A percentile compares a stretch with the other conserved stretches of the same genome.
phyloP scores from a whole-genome alignment of 768 basidiomycete species.

The Tricholomella constricta region DNA sequence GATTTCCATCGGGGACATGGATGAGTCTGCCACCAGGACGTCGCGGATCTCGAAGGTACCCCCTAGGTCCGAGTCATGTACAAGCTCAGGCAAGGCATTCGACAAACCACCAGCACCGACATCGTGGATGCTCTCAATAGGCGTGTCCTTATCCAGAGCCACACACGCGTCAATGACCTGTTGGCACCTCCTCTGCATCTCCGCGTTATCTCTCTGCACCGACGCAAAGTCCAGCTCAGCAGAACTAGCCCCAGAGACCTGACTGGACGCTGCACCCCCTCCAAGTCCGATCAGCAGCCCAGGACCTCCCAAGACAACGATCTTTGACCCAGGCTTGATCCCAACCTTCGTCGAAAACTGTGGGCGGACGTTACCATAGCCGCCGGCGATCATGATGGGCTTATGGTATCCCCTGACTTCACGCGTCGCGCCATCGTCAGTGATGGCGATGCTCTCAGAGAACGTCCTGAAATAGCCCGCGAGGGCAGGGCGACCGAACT shows the following conservation, averaged over 20 bases:
- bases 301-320: slow-evolving; percentile 93
- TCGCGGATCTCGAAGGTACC: slow-evolving; percentile 93
- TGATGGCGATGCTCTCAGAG: slow-evolving; percentile 68
- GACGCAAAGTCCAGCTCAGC: slow-evolving; percentile 97
- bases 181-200: slow-evolving; percentile 97
- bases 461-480: slow-evolving; percentile 96
- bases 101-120: slow-evolving; percentile 97
- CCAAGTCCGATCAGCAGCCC: slow-evolving; percentile 96
- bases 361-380: slow-evolving; percentile 90
- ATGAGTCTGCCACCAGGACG: slow-evolving; percentile 86
- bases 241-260: slow-evolving; percentile 86
- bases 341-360: slow-evolving; percentile 76
- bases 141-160: slow-evolving; percentile 56
- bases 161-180: slow-evolving; percentile 96
- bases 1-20: slow-evolving; percentile 99
- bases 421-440: slow-evolving; percentile 43
- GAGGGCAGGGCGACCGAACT: slow-evolving; percentile 93
- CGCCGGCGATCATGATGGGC: slow-evolving; percentile 99
- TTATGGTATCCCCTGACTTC: slow-evolving; percentile 97
- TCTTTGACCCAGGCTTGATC: slow-evolving; percentile 81
- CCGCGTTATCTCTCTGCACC: slow-evolving; percentile 96
- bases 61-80: slow-evolving; percentile 93
- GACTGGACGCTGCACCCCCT: slow-evolving; percentile 94
- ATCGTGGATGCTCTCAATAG: slow-evolving; percentile 96
- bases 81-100: slow-evolving; percentile 95